phyloP scores from a whole-genome alignment of 2,329 filamentous ascomycete genomes.

The Colletotrichum kahawae region DNA sequence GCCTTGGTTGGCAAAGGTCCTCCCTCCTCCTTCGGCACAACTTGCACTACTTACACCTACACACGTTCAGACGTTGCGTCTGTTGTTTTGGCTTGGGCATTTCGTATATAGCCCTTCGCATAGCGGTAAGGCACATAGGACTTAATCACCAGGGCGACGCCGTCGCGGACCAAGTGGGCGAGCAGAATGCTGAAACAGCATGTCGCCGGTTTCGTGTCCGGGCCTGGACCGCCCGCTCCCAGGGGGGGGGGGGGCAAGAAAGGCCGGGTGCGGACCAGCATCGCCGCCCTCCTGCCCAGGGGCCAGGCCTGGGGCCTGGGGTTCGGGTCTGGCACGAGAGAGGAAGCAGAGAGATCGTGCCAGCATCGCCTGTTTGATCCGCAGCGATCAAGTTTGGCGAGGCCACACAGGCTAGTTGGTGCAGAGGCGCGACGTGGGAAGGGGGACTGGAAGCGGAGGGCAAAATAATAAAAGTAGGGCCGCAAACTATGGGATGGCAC shows the following conservation, averaged over 20 bases:
- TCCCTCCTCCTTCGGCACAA: background rate
- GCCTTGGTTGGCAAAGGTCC: background rate
- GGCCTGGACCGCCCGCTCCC: background rate
- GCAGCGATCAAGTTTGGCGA: constrained; percentile 5
- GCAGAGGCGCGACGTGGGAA: background rate
- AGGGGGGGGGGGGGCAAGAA: background rate
- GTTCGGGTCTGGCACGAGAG: background rate
- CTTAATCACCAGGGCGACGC: constrained; percentile 5
- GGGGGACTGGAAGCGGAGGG: background rate
- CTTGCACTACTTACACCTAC: background rate
- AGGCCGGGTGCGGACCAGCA: background rate
- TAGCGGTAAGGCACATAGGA: background rate
- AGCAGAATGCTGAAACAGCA: constrained; percentile 16
- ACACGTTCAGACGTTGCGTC: background rate
- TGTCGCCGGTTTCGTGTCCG: constrained; percentile 18
- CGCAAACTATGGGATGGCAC: constrained; percentile 8
- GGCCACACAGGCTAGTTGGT: background rate
- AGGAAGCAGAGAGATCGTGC: background rate
- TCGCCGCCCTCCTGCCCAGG: background rate
- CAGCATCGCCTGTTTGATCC: constrained; percentile 13
- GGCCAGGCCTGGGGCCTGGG: background rate
- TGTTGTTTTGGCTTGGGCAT: background rate
- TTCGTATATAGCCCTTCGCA: background rate
- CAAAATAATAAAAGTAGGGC: background rate
- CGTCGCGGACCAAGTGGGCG: constrained; percentile 3